Base-by-base conservation (phyloP, 345 rosid genomes). In the Gossypium bickii region DNA sequence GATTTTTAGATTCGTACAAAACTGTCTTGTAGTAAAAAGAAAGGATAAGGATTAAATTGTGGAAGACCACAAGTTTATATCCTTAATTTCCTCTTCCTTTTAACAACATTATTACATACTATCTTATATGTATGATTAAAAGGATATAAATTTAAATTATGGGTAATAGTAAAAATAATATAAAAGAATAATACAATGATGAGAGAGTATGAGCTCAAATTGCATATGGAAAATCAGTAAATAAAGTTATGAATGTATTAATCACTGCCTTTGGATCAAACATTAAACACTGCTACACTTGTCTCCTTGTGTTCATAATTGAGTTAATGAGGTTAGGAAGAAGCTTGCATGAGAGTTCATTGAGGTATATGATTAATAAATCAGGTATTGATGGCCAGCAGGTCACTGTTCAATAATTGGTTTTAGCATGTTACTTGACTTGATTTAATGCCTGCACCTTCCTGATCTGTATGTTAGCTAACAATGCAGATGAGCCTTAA, bases 261-360 rank as follows among this genome's bases (percentile, higher is more conserved):
- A 76, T 44, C 41, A 66, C 56, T 57, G 76, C 52, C 57, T 68
- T 67, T 53, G 41, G 17, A 58, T 56, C 34, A 66, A 44, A 44
- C 4, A 3, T 24, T 34, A 34, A 34, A 34, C 41, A 59, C 53
- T 38, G 51, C 72, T 45, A 56, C 74, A 70, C 82, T 77, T 81
- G 83, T 77, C 72, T 60, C 51, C 45, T 70, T 41, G 18, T 15
- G 1, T 47, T 45, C 57, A 48, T 53, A 2, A 51, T 65, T 12
- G 41, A 22, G 6, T 17, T 48, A 34, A 34, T 34, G 38, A 57
- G 67, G 22, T 77, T 59, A 53, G 43, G 24, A 66, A 44, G 80
- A 79, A 79, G 78, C 76, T 55, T 71, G 49, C 47, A 16, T 58
- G 47, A 47, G 76, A 38, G 48, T 38, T 63, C 15, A 63, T 34